Percentiles rank a stretch among this genome's conserved stretches.
Evolutionary conservation across 768 basidiomycete species (phyloP).

Genomic region (Russula olivacea): DNA sequence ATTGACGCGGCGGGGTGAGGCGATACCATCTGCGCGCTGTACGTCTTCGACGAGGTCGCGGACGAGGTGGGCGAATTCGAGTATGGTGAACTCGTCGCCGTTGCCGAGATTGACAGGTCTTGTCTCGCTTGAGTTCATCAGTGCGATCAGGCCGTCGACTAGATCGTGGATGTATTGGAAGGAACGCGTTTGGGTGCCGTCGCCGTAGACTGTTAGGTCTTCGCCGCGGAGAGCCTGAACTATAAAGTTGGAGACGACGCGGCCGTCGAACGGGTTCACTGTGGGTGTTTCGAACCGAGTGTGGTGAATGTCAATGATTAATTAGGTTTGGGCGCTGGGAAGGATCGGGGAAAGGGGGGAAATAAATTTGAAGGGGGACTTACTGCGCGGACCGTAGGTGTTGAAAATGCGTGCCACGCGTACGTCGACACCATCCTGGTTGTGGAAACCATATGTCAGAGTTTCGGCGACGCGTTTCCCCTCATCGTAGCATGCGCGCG

Average conservation of each 20-base stretch:
- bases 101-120: constrained; percentile 97
- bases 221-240: constrained; percentile 94
- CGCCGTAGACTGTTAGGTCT: constrained; percentile 96
- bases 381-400: constrained; percentile 81
- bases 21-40: constrained; percentile 71
- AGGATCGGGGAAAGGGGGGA: constrained; percentile 5
- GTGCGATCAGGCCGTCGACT: constrained; percentile 83
- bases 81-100: constrained; percentile 91
- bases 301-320: no score
- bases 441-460: constrained; percentile 90
- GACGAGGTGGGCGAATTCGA: constrained; percentile 89
- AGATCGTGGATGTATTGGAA: constrained; percentile 99
- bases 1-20: constrained; percentile 46
- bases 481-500: constrained; percentile 99
- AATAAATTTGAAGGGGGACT: constrained; percentile 27
- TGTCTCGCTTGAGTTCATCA: constrained; percentile 93
- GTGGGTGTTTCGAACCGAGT: background rate
- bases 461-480: constrained; percentile 99
- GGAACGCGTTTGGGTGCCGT: constrained; percentile 88
- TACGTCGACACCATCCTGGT: constrained; percentile 93
- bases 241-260: constrained; percentile 98
- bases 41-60: constrained; percentile 91
- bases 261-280: constrained; percentile 97
- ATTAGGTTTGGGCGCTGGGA: background rate
- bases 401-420: constrained; percentile 99